phyloP scores from a whole-genome alignment of 2,329 filamentous ascomycete species.

The Passalora sequoiae region DNA sequence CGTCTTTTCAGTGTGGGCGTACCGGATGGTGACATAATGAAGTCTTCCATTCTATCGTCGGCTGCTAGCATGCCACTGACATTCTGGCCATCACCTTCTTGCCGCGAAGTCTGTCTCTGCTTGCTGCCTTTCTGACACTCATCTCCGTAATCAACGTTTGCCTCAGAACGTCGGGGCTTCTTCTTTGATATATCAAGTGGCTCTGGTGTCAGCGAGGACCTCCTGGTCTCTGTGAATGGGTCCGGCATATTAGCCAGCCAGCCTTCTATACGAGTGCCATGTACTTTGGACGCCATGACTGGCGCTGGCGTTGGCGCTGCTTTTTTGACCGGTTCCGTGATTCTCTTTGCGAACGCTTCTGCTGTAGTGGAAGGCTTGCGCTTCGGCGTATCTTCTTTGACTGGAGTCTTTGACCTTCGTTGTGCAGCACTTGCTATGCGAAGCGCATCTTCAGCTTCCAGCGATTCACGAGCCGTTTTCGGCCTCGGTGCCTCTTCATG shows the following conservation, averaged over 20 bases:
- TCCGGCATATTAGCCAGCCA: slow-evolving; percentile 49
- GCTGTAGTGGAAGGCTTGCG: slow-evolving; percentile 19
- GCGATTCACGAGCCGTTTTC: slow-evolving; percentile 10
- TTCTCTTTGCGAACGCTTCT: slow-evolving; percentile 21
- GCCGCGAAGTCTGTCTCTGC: slow-evolving; percentile 18
- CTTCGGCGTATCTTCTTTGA: slow-evolving; percentile 12
- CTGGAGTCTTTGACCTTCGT: not conserved
- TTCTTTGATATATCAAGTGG: slow-evolving; percentile 25
- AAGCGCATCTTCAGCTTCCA: slow-evolving; percentile 9
- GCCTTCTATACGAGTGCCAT: slow-evolving; percentile 53
- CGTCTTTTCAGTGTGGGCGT: slow-evolving; percentile 34
- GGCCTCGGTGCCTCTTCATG: slow-evolving; percentile 10
- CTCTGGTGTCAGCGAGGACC: slow-evolving; percentile 30
- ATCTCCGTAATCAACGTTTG: slow-evolving; percentile 6
- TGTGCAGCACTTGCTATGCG: no score
- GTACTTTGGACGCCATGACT: slow-evolving; percentile 37
- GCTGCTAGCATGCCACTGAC: slow-evolving; percentile 6
- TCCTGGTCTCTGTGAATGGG: slow-evolving; percentile 37
- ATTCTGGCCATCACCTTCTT: slow-evolving; percentile 18
- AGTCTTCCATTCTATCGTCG: slow-evolving; percentile 5
- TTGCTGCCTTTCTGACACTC: slow-evolving; percentile 19
- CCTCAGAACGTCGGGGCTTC: slow-evolving; percentile 17
- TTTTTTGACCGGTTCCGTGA: slow-evolving; percentile 20
- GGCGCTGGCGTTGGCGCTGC: slow-evolving; percentile 17
- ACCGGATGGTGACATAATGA: slow-evolving; percentile 11